phyloP scores from a whole-genome alignment of 2,329 filamentous ascomycete species.

The Penicillium psychrosexuale region DNA sequence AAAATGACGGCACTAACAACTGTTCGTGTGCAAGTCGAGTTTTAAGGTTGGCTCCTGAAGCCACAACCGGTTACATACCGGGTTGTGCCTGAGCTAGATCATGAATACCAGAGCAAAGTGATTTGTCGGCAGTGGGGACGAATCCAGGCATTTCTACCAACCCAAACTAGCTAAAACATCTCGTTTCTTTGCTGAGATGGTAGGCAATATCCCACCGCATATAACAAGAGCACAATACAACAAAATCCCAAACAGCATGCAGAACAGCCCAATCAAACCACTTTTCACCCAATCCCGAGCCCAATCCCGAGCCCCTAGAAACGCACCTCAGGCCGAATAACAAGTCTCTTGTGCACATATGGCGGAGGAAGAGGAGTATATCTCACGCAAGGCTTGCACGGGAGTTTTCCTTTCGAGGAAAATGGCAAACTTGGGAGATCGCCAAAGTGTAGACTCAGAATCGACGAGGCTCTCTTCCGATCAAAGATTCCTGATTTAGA shows the following conservation, averaged over 20 bases:
- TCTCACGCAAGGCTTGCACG: slow-evolving; percentile 12
- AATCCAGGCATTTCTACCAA: background rate
- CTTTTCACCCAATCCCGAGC: too few relatives aligned
- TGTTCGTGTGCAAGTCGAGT: slow-evolving; percentile 13
- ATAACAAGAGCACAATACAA: background rate
- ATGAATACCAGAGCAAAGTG: background rate
- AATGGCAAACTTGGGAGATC: slow-evolving; percentile 14
- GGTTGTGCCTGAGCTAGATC: background rate
- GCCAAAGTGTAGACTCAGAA: slow-evolving; percentile 17
- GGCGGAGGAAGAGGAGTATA: slow-evolving; percentile 21
- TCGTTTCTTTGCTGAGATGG: background rate
- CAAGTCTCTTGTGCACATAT: slow-evolving; percentile 10
- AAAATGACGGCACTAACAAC: background rate
- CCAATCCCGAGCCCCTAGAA: slow-evolving; percentile 8
- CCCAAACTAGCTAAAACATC: background rate
- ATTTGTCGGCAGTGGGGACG: background rate
- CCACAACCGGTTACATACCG: slow-evolving; percentile 16
- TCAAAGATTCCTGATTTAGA: slow-evolving; percentile 3
- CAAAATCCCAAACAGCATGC: background rate
- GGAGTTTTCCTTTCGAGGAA: slow-evolving; percentile 1
- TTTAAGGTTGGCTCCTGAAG: slow-evolving; percentile 17
- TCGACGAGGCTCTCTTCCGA: slow-evolving; percentile 18
- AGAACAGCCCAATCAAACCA: background rate
- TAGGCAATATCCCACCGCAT: background rate
- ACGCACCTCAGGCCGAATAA: slow-evolving; percentile 18